A percentile compares a stretch with the other conserved stretches of the same genome.
Evolutionary conservation across 2,329 filamentous ascomycete species (phyloP).

Genomic region (Herpotrichia juniperi): DNA sequence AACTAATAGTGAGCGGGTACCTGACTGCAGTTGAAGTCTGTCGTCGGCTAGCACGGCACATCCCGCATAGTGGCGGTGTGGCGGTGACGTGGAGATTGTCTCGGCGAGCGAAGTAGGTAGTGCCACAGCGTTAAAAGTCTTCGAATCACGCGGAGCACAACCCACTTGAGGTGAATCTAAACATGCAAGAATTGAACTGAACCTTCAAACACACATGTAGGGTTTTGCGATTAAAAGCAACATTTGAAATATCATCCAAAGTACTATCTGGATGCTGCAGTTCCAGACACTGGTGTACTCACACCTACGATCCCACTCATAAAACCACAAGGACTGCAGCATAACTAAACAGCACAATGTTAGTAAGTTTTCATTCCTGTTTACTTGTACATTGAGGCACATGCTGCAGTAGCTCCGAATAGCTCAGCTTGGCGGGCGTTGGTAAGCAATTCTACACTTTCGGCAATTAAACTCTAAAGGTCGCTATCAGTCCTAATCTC

Average conservation of each 20-base stretch:
- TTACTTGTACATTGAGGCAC: neutral
- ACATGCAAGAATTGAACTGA: neutral
- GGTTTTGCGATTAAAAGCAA: neutral
- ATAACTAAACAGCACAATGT: neutral
- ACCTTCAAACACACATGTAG: neutral
- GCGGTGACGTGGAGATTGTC: neutral
- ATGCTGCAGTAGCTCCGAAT: constrained; percentile 1
- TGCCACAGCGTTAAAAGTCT: neutral
- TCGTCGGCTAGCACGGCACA: neutral
- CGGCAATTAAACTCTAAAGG: neutral
- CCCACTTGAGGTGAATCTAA: neutral
- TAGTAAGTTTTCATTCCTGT: neutral
- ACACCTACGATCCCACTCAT: neutral
- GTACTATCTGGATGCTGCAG: neutral
- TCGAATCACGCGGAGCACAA: neutral
- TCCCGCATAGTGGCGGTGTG: neutral
- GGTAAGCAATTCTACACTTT: neutral
- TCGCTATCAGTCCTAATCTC: neutral
- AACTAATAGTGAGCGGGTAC: neutral
- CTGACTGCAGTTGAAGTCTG: neutral
- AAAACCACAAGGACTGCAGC: constrained; percentile 1
- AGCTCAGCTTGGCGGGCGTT: neutral
- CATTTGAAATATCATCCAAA: neutral
- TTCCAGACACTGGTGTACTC: neutral
- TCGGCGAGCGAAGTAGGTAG: neutral